Conservation (phyloP, 768 basidiomycete genomes). For the Guyanaporus albipodus region DNA sequence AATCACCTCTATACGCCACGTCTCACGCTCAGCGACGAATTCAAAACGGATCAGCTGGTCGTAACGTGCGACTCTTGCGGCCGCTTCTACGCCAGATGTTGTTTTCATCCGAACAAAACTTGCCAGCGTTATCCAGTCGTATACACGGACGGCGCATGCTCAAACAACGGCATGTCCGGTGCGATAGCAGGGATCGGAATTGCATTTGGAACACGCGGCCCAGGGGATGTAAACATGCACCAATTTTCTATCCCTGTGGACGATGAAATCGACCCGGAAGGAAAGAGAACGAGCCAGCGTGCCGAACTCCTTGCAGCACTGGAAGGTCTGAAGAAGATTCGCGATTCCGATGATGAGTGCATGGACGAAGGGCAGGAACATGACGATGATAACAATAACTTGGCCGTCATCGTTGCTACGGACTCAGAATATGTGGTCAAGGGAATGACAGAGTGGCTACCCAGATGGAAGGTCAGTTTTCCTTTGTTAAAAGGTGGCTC, state of each 20-base stretch:
- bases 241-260: slow-evolving; percentile 20
- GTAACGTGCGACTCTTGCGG: background rate
- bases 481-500: no score
- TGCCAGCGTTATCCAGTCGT: slow-evolving; percentile 25
- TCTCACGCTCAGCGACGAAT: background rate
- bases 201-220: background rate
- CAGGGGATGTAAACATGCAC: background rate
- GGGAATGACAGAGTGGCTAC: slow-evolving; percentile 7
- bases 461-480: slow-evolving; percentile 3
- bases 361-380: no score
- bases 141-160: slow-evolving; percentile 34
- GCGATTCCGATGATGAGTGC: background rate
- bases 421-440: slow-evolving; percentile 10
- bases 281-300: slow-evolving; percentile 28
- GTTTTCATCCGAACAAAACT: background rate
- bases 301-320: slow-evolving; percentile 32
- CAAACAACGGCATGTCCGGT: slow-evolving; percentile 22
- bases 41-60: background rate
- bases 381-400: background rate
- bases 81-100: slow-evolving; percentile 7
- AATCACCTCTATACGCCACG: background rate
- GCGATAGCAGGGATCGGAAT: slow-evolving; percentile 11
- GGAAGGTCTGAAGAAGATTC: slow-evolving; percentile 14
- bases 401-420: background rate
- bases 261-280: slow-evolving; percentile 17